Percentiles rank a stretch among this genome's conserved stretches.
Conservation (phyloP, 768 basidiomycete genomes). For the Mycena galopus region DNA sequence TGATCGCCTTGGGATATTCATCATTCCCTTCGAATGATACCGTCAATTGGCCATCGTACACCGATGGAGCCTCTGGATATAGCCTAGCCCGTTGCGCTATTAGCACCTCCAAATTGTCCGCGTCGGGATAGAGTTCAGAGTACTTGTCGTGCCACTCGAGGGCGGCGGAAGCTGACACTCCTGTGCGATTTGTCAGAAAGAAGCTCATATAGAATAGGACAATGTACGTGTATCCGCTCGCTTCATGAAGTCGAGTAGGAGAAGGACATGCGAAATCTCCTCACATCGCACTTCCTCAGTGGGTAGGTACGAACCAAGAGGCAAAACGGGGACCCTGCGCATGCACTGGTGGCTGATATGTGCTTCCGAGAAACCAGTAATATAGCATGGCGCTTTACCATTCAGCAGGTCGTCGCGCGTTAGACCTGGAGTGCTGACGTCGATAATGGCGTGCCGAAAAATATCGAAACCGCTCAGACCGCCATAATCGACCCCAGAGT, state of each 20-base stretch:
- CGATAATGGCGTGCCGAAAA: conserved; percentile 11
- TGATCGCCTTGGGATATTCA: background rate
- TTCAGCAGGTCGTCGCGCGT: background rate
- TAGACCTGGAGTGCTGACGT: background rate
- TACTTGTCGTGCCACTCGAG: conserved; percentile 23
- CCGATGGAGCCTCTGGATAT: background rate
- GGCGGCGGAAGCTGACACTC: background rate
- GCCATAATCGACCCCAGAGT: background rate
- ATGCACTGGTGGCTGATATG: conserved; percentile 7
- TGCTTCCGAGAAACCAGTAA: conserved; percentile 16
- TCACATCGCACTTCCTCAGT: background rate
- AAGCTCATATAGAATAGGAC: background rate
- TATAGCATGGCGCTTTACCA: conserved; percentile 19
- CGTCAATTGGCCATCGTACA: background rate
- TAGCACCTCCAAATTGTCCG: background rate
- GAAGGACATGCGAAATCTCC: background rate
- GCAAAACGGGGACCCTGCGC: conserved; percentile 17
- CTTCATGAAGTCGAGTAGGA: background rate
- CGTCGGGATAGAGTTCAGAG: background rate
- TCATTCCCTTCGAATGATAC: conserved; percentile 5
- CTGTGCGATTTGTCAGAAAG: background rate
- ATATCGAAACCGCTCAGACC: background rate
- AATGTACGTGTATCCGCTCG: background rate
- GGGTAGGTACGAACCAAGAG: background rate
- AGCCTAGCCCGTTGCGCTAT: conserved; percentile 14